phyloP scores from a whole-genome alignment of 176 grass and related monocot genomes.

The Phoenix dactylifera region DNA sequence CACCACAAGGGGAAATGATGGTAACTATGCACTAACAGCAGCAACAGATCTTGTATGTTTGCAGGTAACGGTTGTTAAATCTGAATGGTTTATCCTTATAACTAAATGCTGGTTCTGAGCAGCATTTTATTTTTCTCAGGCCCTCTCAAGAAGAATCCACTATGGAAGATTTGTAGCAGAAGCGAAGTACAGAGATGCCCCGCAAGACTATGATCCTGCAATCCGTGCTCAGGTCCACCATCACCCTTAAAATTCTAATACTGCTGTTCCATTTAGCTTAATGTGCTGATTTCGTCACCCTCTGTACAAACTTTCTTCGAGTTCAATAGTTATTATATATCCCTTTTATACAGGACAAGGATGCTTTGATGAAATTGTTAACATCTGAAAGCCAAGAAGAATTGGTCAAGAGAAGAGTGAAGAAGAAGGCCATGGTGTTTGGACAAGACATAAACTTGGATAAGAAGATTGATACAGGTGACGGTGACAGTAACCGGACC shows the following conservation, averaged over 20 bases:
- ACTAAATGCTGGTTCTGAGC: no score
- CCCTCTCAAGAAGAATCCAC: constrained; percentile 21
- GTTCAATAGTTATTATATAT: no score
- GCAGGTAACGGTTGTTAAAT: constrained; percentile 1
- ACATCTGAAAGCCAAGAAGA: constrained; percentile 22
- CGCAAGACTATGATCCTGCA: constrained; percentile 13
- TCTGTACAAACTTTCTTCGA: no score
- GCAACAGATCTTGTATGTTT: constrained; percentile 18
- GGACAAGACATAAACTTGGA: constrained; percentile 14
- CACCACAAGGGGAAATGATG: constrained; percentile 10
- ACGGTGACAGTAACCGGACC: background rate
- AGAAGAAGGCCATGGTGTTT: constrained; percentile 22
- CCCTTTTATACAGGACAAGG: constrained; percentile 7
- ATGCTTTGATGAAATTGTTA: constrained; percentile 15
- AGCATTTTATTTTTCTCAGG: background rate
- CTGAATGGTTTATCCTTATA: no score
- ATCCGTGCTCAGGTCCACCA: constrained; percentile 10
- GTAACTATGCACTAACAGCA: constrained; percentile 3
- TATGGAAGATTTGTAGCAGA: constrained; percentile 25
- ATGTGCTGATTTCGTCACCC: no score
- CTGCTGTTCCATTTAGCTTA: background rate
- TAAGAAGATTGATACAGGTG: background rate
- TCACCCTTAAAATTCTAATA: background rate
- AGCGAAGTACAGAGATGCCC: constrained; percentile 14
- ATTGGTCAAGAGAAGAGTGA: constrained; percentile 17